Percentiles rank a stretch among this genome's conserved stretches.
These are phyloP conservation scores for Celoporthe dispersa DNA, from an alignment of 2,329 filamentous ascomycete species.

Conservation along the genomic window DNA sequence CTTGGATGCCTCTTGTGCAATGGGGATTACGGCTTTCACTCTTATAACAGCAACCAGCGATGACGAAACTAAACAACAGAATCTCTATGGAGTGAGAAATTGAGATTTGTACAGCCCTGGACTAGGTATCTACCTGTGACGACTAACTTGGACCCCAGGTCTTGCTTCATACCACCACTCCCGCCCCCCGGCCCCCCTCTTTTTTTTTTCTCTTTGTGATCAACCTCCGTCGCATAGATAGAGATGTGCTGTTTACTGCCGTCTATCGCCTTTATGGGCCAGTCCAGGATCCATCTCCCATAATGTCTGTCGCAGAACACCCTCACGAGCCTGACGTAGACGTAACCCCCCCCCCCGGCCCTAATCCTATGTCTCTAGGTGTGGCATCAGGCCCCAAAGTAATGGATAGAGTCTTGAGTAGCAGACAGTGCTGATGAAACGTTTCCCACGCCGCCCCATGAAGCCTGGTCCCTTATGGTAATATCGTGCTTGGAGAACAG, in stretches of 20 bases:
- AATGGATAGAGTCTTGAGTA: too few relatives aligned
- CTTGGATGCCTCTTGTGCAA: neutral
- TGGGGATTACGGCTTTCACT: neutral
- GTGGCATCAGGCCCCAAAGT: too few relatives aligned
- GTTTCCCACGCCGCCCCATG: neutral
- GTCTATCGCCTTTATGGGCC: neutral
- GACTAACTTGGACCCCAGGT: neutral
- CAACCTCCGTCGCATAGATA: neutral
- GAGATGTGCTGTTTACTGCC: conserved; percentile 1
- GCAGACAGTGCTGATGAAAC: neutral
- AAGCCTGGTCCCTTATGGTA: neutral
- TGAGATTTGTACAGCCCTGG: neutral
- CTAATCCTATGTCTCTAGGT: too few relatives aligned
- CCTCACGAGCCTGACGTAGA: neutral
- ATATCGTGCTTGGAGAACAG: neutral
- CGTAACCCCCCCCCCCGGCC: too few relatives aligned
- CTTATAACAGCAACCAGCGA: neutral
- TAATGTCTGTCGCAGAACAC: neutral
- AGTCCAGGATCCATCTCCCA: neutral
- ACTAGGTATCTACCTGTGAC: neutral
- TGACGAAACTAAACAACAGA: too few relatives aligned
- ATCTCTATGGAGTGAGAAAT: neutral
- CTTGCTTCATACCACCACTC: too few relatives aligned
- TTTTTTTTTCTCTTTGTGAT: too few relatives aligned
- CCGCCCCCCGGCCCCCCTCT: too few relatives aligned